Conservation (phyloP, 805 yeast genomes). For the Saturnispora quitensis region DNA sequence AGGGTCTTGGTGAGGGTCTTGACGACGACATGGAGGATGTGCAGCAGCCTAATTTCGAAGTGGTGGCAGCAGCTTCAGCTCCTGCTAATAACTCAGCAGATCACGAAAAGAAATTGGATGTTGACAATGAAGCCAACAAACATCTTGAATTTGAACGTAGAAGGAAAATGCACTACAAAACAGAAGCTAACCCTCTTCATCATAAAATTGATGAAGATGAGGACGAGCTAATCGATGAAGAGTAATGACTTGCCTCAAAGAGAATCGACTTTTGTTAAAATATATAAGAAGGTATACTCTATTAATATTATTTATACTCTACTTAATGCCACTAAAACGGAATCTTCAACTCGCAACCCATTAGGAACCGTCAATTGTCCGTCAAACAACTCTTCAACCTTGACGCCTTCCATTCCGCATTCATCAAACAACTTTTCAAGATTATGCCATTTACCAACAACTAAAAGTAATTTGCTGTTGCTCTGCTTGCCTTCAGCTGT, state of each 20-base stretch:
- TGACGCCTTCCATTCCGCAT: constrained; percentile 3
- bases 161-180: constrained; percentile 7
- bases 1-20: constrained; percentile 19
- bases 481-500: background rate
- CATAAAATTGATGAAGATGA: constrained; percentile 8
- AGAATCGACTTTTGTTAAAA: background rate
- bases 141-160: constrained; percentile 2
- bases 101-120: background rate
- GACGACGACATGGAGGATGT: constrained; percentile 15
- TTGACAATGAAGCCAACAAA: background rate
- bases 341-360: constrained; percentile 5
- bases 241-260: constrained; percentile 11
- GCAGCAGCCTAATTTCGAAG: background rate
- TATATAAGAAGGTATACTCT: background rate
- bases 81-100: background rate
- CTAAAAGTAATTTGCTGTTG: background rate
- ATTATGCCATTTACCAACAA: constrained; percentile 3
- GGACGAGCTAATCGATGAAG: constrained; percentile 29
- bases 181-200: constrained; percentile 6
- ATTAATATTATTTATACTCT: background rate
- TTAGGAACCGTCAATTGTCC: constrained; percentile 1
- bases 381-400: constrained; percentile 4
- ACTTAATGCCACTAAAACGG: constrained; percentile 3
- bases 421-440: constrained; percentile 1
- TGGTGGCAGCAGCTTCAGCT: background rate